These are phyloP conservation scores for Gillenia trifoliata DNA, from an alignment of 306 rosid species.

Conservation along the genomic window DNA sequence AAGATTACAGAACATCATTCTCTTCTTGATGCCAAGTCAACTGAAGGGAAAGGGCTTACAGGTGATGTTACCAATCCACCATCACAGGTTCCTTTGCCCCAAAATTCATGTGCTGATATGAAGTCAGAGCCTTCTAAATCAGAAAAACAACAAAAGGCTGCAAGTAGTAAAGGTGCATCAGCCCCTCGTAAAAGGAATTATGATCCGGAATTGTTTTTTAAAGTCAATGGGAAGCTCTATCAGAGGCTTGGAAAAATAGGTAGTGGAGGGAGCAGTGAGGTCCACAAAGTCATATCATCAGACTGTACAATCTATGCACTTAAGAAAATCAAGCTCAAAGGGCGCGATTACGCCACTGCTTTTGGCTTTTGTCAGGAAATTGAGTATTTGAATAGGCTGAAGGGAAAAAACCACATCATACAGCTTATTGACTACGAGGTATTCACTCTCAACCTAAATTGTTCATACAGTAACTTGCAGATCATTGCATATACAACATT, in stretches of 20 bases:
- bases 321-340: slow-evolving; percentile 84
- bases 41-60: slow-evolving; percentile 32
- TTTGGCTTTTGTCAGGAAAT: slow-evolving; percentile 98
- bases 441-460: slow-evolving; percentile 21
- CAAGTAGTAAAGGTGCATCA: slow-evolving; percentile 49
- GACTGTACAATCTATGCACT: slow-evolving; percentile 90
- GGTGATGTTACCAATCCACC: slow-evolving; percentile 36
- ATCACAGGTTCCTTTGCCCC: slow-evolving; percentile 37
- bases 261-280: slow-evolving; percentile 99
- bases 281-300: slow-evolving; percentile 95
- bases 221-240: slow-evolving; percentile 93
- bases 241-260: slow-evolving; percentile 99
- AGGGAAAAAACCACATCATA: slow-evolving; percentile 80
- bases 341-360: slow-evolving; percentile 95
- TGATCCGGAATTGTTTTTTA: slow-evolving; percentile 86
- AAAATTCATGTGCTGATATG: slow-evolving; percentile 36
- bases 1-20: slow-evolving; percentile 27
- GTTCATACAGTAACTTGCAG: neutral
- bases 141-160: slow-evolving; percentile 60
- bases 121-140: slow-evolving; percentile 50
- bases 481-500: slow-evolving; percentile 13
- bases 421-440: slow-evolving; percentile 96
- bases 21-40: slow-evolving; percentile 30
- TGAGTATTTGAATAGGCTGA: slow-evolving; percentile 79
- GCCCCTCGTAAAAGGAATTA: slow-evolving; percentile 62